These are phyloP conservation scores for Zarea fungicola DNA, from an alignment of 2,329 filamentous ascomycete species.

Conservation along the genomic window DNA sequence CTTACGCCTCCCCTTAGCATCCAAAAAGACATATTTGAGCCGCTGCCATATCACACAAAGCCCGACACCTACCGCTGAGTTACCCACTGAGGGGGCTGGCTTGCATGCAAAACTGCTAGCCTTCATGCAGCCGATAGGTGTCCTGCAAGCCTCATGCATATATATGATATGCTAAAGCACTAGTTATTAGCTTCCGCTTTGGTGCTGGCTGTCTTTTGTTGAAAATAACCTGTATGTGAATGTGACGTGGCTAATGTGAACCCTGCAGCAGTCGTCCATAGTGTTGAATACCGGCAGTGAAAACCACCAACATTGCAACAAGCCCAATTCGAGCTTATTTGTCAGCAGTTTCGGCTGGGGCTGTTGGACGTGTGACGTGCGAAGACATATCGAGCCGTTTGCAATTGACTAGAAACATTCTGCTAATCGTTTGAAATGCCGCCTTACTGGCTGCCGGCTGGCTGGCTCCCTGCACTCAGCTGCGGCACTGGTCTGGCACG, in stretches of 20 bases:
- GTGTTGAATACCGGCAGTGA: too few species aligned
- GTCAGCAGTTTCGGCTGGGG: too few species aligned
- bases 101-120: neutral
- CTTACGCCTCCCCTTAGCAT: too few species aligned
- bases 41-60: too few species aligned
- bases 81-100: neutral
- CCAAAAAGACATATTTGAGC: too few species aligned
- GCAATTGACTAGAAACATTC: too few species aligned
- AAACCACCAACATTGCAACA: too few species aligned
- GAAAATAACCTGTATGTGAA: neutral
- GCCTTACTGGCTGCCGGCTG: neutral
- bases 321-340: too few species aligned
- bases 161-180: neutral
- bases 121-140: slow-evolving; percentile 1
- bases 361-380: too few species aligned
- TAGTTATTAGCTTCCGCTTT: neutral
- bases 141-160: slow-evolving; percentile 4
- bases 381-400: too few species aligned
- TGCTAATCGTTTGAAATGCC: too few species aligned
- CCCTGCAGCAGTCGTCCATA: neutral
- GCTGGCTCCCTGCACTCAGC: neutral
- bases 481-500: slow-evolving; percentile 8
- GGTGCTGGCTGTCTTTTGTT: neutral
- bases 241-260: neutral
- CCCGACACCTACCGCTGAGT: neutral